Conservation (phyloP, 805 yeast species). For the Wickerhamiella brachini region DNA sequence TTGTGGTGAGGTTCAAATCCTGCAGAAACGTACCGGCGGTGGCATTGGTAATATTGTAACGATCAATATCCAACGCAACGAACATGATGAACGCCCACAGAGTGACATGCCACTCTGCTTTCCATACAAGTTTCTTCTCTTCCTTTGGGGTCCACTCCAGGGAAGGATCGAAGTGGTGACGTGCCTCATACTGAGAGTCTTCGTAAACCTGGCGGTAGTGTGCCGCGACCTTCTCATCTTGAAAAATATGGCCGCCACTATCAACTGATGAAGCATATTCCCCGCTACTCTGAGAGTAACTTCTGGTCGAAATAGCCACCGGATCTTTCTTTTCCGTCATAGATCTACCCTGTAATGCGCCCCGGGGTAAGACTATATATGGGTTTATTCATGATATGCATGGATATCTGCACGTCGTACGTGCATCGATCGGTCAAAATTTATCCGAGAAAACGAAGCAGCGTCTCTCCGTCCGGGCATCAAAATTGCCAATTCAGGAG, state of each 20-base stretch:
- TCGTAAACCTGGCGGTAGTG: slow-evolving; percentile 29
- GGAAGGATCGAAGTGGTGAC: slow-evolving; percentile 41
- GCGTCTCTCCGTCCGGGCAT: too few relatives aligned
- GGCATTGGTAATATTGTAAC: slow-evolving; percentile 45
- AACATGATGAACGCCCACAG: slow-evolving; percentile 48
- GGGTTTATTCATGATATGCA: too few relatives aligned
- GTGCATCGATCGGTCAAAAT: too few relatives aligned
- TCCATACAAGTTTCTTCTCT: slow-evolving; percentile 35
- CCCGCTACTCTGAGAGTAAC: neutral
- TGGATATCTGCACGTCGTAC: too few relatives aligned
- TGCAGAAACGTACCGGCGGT: slow-evolving; percentile 40
- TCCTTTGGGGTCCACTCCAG: slow-evolving; percentile 42
- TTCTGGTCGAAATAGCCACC: neutral
- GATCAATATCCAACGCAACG: slow-evolving; percentile 42
- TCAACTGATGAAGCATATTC: neutral
- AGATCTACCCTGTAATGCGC: too few relatives aligned
- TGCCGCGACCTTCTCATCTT: too few relatives aligned
- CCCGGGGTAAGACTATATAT: too few relatives aligned
- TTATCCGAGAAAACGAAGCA: too few relatives aligned
- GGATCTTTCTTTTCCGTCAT: too few relatives aligned
- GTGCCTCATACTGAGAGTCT: slow-evolving; percentile 38
- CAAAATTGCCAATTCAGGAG: too few relatives aligned
- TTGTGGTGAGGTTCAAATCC: slow-evolving; percentile 39
- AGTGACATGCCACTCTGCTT: slow-evolving; percentile 42
- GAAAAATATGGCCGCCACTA: too few relatives aligned